Conservation (phyloP, 805 yeast genomes). For the Ogataea nitratoaversa region DNA sequence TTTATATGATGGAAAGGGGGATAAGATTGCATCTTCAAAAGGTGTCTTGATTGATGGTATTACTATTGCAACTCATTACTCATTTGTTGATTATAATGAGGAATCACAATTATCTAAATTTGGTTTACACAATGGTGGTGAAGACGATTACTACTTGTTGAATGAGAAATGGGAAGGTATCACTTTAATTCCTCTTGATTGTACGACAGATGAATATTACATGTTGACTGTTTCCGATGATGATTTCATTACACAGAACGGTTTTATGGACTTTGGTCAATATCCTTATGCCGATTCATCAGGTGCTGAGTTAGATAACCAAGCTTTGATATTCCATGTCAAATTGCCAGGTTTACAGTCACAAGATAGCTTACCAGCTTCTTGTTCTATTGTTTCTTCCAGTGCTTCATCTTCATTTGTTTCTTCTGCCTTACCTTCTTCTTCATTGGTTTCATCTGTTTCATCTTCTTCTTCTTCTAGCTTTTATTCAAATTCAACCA, state of each 20-base stretch:
- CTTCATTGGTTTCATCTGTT: slow-evolving; percentile 2
- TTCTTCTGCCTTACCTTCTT: slow-evolving; percentile 1
- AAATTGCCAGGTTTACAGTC: slow-evolving; percentile 24
- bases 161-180: slow-evolving; percentile 34
- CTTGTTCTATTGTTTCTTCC: slow-evolving; percentile 4
- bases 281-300: slow-evolving; percentile 22
- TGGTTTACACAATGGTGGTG: slow-evolving; percentile 33
- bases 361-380: slow-evolving; percentile 3
- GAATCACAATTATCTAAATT: slow-evolving; percentile 25
- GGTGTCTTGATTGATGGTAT: slow-evolving; percentile 23
- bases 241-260: slow-evolving; percentile 30
- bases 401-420: slow-evolving; percentile 3
- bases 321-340: slow-evolving; percentile 27
- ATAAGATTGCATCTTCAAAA: slow-evolving; percentile 22
- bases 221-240: slow-evolving; percentile 26
- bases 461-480: slow-evolving; percentile 1
- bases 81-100: slow-evolving; percentile 25
- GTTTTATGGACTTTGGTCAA: slow-evolving; percentile 24
- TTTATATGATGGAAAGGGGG: slow-evolving; percentile 25
- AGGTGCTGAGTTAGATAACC: slow-evolving; percentile 27
- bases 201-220: slow-evolving; percentile 29
- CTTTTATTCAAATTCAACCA: too few relatives aligned
- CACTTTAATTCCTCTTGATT: slow-evolving; percentile 27
- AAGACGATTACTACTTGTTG: slow-evolving; percentile 18
- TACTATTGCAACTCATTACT: slow-evolving; percentile 24